phyloP scores from a whole-genome alignment of 371 early-diverging fungal species.

The Rhizopus arrhizus region DNA sequence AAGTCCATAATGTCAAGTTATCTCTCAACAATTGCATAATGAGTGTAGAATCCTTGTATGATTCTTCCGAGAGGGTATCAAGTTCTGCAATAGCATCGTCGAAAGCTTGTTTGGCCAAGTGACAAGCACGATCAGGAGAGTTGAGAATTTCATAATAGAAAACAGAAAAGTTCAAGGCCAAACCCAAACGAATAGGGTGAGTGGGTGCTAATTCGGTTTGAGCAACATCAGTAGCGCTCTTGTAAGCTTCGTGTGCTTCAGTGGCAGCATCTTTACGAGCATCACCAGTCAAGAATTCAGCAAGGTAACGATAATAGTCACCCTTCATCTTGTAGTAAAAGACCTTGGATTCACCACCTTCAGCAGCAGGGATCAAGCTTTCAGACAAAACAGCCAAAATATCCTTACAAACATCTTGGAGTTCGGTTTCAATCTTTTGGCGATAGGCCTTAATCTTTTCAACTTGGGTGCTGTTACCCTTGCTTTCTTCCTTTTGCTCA shows the following conservation, averaged over 20 bases:
- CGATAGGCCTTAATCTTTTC: too few relatives aligned
- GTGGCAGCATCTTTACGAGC: slow-evolving; percentile 87
- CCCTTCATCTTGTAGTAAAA: slow-evolving; percentile 94
- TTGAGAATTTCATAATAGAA: slow-evolving; percentile 99
- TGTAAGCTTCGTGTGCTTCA: slow-evolving; percentile 94
- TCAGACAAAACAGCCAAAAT: too few relatives aligned
- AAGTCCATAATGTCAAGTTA: too few relatives aligned
- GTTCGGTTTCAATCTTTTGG: too few relatives aligned
- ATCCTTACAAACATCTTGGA: too few relatives aligned
- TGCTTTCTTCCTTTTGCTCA: too few relatives aligned
- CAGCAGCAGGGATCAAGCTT: too few relatives aligned
- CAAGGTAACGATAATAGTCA: slow-evolving; percentile 99
- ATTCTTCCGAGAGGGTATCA: slow-evolving; percentile 59
- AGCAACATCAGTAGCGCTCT: slow-evolving; percentile 94
- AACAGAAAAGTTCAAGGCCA: slow-evolving; percentile 99
- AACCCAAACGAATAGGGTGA: slow-evolving; percentile 99
- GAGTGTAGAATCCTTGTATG: too few relatives aligned
- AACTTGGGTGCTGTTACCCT: too few relatives aligned
- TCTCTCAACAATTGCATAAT: too few relatives aligned
- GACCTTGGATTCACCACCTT: too few relatives aligned
- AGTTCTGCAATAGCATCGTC: slow-evolving; percentile 79
- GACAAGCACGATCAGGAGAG: slow-evolving; percentile 94
- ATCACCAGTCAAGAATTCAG: slow-evolving; percentile 93
- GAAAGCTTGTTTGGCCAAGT: too few relatives aligned
- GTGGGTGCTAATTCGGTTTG: slow-evolving; percentile 93